Base-by-base conservation (phyloP, 805 yeast genomes). In the Zygosaccharomyces siamensis region DNA sequence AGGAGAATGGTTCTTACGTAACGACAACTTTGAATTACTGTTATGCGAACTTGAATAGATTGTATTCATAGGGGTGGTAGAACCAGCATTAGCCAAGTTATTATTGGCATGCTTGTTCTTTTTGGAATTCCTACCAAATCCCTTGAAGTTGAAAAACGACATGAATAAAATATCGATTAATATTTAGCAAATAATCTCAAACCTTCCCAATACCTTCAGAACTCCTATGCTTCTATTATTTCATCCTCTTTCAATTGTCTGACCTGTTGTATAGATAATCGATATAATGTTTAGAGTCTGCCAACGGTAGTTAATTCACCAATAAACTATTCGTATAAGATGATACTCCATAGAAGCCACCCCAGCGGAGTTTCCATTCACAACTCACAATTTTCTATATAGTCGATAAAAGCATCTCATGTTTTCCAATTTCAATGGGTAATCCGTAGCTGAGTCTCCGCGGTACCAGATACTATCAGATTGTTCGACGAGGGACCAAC, bases 401-500 rank as follows among this genome's bases (percentile, higher is more conserved):
- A 89, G 68, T 57, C 95, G 74, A 63, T 84, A 82, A 64, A 89
- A 88, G 63, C 86, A 86, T 51, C 96, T 75, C 96, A 88, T 88
- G 62, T 86, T 89, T 62, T 89, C 96, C 51, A 89, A 67, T 57
- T 86, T 85, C 67, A 86, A 69, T 2, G 77, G 76, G 56, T 87
- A 89, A 10, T 76, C 68, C 11, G 84, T 67, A 11, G 73, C 74
- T 14, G 71, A 67, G 16, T 72, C 77, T 39, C 77, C 65, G 57
- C 96, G 73, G 67, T 81, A 89, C 96, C 96, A 89, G 53, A 83
- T 77, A 47, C 93, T 83, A 56, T 89, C 96, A 47, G 81, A 78
- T 50, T 78, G 73, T 2, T 76, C 76, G 0, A 86, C 71, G 4
- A 84, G 63, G 41, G 78, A 80, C 96, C 96, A 89, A 0, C 74